A percentile compares a stretch with the other conserved stretches of the same genome.
These are phyloP conservation scores for Jacaranda mimosifolia DNA, from an alignment of 257 asterid species.

Conservation along the genomic window DNA sequence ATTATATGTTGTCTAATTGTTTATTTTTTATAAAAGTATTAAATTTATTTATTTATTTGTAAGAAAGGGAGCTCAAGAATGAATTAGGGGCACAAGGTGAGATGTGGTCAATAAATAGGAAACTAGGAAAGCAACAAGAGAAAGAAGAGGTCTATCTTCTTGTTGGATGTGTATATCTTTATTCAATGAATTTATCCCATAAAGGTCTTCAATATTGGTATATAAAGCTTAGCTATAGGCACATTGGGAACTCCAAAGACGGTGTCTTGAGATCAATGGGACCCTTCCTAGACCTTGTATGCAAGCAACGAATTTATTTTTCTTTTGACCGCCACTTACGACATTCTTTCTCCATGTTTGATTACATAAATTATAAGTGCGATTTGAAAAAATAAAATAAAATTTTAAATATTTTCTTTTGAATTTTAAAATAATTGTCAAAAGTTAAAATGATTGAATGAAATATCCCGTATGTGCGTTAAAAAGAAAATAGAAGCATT, in stretches of 20 bases:
- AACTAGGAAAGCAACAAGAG: background rate
- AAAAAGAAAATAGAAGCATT: too few relatives aligned
- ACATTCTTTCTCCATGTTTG: too few relatives aligned
- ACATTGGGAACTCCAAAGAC: constrained; percentile 3
- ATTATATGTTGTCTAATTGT: too few relatives aligned
- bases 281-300: constrained; percentile 35
- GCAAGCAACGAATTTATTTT: constrained; percentile 39
- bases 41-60: background rate
- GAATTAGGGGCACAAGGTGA: background rate
- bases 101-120: constrained; percentile 22
- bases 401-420: too few relatives aligned
- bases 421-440: too few relatives aligned
- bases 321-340: background rate
- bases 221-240: constrained; percentile 19
- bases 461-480: too few relatives aligned
- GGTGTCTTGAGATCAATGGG: constrained; percentile 32
- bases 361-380: too few relatives aligned
- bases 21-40: too few relatives aligned
- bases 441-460: too few relatives aligned
- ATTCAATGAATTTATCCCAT: constrained; percentile 24
- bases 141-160: constrained; percentile 16
- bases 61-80: background rate
- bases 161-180: constrained; percentile 15
- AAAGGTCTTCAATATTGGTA: constrained; percentile 7
- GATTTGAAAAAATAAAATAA: too few relatives aligned